A percentile compares a stretch with the other conserved stretches of the same genome.
These are phyloP conservation scores for Euphorbia lathyris DNA, from an alignment of 345 rosid species.

Conservation along the genomic window DNA sequence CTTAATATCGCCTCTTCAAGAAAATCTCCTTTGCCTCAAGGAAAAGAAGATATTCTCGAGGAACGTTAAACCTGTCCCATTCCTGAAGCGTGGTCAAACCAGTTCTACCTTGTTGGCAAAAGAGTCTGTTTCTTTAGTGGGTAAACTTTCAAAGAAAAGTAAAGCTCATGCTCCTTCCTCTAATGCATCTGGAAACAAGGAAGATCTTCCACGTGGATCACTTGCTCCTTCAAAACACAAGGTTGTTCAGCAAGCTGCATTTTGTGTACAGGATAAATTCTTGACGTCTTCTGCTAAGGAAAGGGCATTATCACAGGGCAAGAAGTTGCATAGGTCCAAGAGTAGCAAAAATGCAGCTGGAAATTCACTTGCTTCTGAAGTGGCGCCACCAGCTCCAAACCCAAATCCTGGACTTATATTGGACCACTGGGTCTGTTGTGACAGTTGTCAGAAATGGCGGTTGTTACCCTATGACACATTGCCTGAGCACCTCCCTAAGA, in stretches of 20 bases:
- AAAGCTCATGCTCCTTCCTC: constrained; percentile 19
- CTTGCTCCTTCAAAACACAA: constrained; percentile 21
- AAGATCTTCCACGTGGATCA: constrained; percentile 3
- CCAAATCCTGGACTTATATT: constrained; percentile 22
- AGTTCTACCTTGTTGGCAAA: constrained; percentile 28
- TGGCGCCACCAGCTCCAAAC: constrained; percentile 26
- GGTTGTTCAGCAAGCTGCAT: constrained; percentile 20
- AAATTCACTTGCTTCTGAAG: constrained; percentile 30
- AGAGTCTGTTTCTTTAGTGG: constrained; percentile 27
- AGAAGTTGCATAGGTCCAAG: constrained; percentile 36
- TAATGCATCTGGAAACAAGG: constrained; percentile 5
- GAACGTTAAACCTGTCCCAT: constrained; percentile 23
- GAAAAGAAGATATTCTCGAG: constrained; percentile 23
- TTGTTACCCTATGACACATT: constrained; percentile 48
- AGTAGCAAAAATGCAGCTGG: constrained; percentile 20
- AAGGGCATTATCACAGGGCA: constrained; percentile 25
- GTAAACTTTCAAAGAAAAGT: constrained; percentile 20
- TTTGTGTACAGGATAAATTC: constrained; percentile 16
- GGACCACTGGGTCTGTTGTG: constrained; percentile 64
- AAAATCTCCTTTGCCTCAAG: constrained; percentile 39
- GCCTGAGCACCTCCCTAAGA: constrained; percentile 56
- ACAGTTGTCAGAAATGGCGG: constrained; percentile 67
- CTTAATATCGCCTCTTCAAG: constrained; percentile 69
- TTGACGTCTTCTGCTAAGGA: constrained; percentile 26
- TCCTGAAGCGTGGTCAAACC: constrained; percentile 20